phyloP scores from a whole-genome alignment of 148 eudicot species.

The Bassia scoparia region DNA sequence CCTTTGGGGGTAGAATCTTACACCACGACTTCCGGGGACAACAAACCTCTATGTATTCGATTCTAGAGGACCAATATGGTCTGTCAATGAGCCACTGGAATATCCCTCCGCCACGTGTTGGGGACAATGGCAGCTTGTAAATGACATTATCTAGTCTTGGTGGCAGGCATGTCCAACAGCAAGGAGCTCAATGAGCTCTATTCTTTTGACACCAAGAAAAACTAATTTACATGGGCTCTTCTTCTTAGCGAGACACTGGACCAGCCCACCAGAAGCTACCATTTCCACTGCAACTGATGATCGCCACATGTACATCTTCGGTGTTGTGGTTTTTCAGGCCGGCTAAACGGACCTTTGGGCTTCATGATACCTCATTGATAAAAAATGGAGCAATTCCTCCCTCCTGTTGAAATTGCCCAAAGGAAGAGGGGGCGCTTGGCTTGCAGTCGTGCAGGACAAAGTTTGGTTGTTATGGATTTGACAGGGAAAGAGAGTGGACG shows the following conservation, averaged over 20 bases:
- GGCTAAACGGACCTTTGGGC: constrained; percentile 90
- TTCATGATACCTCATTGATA: constrained; percentile 53
- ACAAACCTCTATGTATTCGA: constrained; percentile 65
- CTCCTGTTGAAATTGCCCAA: constrained; percentile 61
- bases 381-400: constrained; percentile 56
- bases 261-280: constrained; percentile 84
- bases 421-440: constrained; percentile 91
- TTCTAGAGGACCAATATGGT: constrained; percentile 65
- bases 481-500: constrained; percentile 73
- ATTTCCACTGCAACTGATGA: constrained; percentile 67
- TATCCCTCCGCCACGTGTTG: constrained; percentile 85
- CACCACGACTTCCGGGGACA: constrained; percentile 93
- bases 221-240: constrained; percentile 66
- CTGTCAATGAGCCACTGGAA: constrained; percentile 57
- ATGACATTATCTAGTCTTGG: constrained; percentile 72
- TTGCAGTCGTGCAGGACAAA: constrained; percentile 47
- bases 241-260: constrained; percentile 49
- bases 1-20: constrained; percentile 89
- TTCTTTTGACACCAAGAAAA: constrained; percentile 66
- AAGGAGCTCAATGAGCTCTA: constrained; percentile 84
- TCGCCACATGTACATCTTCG: constrained; percentile 59
- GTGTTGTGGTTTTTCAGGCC: constrained; percentile 73
- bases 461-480: constrained; percentile 95
- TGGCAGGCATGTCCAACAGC: constrained; percentile 75
- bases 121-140: constrained; percentile 81